Evolutionary conservation across 495 filamentous ascomycete genomes (phyloP).

Genomic region (Neohortaea acidophila): DNA sequence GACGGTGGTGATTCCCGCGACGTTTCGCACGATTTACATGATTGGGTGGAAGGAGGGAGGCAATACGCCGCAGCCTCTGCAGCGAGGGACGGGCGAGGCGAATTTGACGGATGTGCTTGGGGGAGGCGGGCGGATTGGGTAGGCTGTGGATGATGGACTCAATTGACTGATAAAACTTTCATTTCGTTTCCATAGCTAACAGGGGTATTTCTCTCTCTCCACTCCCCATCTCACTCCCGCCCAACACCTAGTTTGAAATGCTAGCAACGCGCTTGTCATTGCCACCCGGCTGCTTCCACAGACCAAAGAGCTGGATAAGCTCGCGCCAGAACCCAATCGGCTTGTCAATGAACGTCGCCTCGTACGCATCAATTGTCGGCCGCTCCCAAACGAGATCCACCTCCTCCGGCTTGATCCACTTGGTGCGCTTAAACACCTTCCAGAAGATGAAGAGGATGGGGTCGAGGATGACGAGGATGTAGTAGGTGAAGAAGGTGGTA

Average conservation of each 20-base stretch:
- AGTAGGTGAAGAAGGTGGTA: conserved; percentile 40
- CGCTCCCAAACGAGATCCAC: conserved; percentile 43
- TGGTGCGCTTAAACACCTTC: conserved; percentile 44
- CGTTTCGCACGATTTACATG: conserved; percentile 89
- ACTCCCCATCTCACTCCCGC: too few relatives aligned
- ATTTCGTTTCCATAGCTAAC: too few relatives aligned
- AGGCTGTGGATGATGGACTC: too few relatives aligned
- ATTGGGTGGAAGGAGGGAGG: conserved; percentile 92
- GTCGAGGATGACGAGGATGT: conserved; percentile 43
- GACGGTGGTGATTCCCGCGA: conserved; percentile 52
- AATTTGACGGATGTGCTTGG: conserved; percentile 19
- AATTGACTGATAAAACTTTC: too few relatives aligned
- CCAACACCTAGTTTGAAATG: not conserved
- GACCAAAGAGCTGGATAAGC: conserved; percentile 22
- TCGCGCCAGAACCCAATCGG: conserved; percentile 33
- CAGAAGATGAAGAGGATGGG: conserved; percentile 41
- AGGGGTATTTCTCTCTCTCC: too few relatives aligned
- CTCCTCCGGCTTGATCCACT: conserved; percentile 32
- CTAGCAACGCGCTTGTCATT: conserved; percentile 4
- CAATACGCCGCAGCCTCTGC: conserved; percentile 61
- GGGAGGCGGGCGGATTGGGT: conserved; percentile 16
- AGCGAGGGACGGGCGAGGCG: conserved; percentile 45
- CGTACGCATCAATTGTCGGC: conserved; percentile 27
- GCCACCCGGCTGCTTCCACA: conserved; percentile 2
- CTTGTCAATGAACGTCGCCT: conserved; percentile 21